Evolutionary conservation across 2,329 filamentous ascomycete genomes (phyloP).

Genomic region (Elsinoe perseae): DNA sequence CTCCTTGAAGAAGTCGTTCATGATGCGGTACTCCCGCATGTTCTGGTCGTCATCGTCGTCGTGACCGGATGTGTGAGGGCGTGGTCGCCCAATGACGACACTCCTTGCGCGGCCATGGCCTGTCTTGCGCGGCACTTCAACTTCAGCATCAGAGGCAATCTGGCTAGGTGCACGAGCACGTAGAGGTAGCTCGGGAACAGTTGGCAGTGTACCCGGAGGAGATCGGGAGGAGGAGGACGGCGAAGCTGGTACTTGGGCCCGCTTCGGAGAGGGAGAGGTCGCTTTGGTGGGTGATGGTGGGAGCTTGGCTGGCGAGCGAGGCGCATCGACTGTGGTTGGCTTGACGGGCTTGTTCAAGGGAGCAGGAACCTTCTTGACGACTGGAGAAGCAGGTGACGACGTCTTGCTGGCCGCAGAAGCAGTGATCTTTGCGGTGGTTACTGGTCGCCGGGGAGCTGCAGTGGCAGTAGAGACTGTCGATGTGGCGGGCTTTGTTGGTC

Average conservation of each 20-base stretch:
- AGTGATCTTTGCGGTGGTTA: neutral
- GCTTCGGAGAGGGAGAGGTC: neutral
- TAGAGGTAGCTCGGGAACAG: conserved; percentile 9
- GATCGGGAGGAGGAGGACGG: neutral
- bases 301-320: conserved; percentile 3
- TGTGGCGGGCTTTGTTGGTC: conserved; percentile 4
- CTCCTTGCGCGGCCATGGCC: conserved; percentile 17
- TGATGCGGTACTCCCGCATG: conserved; percentile 18
- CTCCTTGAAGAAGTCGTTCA: conserved; percentile 19
- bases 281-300: neutral
- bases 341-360: neutral
- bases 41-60: conserved; percentile 17
- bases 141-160: conserved; percentile 17
- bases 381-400: neutral
- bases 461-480: neutral
- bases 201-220: neutral
- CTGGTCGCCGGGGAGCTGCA: conserved; percentile 10
- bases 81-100: conserved; percentile 14
- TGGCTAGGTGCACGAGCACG: neutral
- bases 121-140: conserved; percentile 16
- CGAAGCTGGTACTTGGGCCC: neutral
- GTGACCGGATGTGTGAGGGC: conserved; percentile 12
- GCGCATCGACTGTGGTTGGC: neutral
- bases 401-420: neutral
- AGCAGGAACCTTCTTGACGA: conserved; percentile 3